Evolutionary conservation across 768 basidiomycete species (phyloP), one percentile per base, ranked within the genome.

Genomic region (Porpolomopsis calyptriformis): DNA sequence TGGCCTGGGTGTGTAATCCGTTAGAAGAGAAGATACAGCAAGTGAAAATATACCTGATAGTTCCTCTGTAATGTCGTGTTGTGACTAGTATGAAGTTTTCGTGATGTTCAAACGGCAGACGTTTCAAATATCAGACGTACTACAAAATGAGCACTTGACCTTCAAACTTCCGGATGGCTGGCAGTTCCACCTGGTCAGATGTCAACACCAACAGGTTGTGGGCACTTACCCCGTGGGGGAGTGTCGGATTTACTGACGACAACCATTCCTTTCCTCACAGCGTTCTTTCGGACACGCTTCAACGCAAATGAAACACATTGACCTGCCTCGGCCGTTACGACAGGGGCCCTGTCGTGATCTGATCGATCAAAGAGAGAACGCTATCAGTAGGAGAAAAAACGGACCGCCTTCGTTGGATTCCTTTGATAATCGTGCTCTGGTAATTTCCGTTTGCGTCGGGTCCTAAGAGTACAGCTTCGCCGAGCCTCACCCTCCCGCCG

Each of bases 181-280:
- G 35, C 7, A 43, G 1, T 25, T 24, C 24, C 16, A 29, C 18
- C 23, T 19, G 48, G 36, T 48, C 39, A 53, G 40, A 25, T 18
- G 23, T 18, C 41, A 16, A 50, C 29, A 40, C 22, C 11, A 47
- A 41, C 40, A 14, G 45, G 16, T 2, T 10, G 42, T 25, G 24
- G 37, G 45, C 25, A 50, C 64, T 45, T 55, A 85, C 86, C 85
- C 70, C 74, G 76, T 3, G 92, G 92, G 22, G 78, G 82, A 5
- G 65, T 65, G 9, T 94, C 91, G 2, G 79, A 75, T 61, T 82
- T 88, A 47, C 79, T 78, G 1, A 92, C 81, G 36, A 97, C 67
- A 2, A 96, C 88, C 93, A 94, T 93, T 10, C 93, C 94, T 63
- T 97, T 98, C 49, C 94, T 71, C 7, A 97, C 80, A 18, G 80